Base-by-base conservation (phyloP, 2,329 filamentous ascomycete species). In the Plenodomus lindquistii region DNA sequence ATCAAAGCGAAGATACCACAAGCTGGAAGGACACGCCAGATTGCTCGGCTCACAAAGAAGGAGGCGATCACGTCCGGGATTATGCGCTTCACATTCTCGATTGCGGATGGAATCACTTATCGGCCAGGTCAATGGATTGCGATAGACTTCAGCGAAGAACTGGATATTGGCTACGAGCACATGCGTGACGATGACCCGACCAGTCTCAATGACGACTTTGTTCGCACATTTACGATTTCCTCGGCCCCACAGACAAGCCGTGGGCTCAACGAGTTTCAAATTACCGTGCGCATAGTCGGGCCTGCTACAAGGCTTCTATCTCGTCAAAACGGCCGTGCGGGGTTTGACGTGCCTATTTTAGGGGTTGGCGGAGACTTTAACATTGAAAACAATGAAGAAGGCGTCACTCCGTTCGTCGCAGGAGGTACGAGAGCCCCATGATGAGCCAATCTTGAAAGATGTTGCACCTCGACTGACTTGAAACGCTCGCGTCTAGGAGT, bases 171-270 rank as follows among this genome's bases (percentile, higher is more conserved):
- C 0, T 96, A 91, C 70, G 83, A 80, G 40, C 91, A 96, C 67
- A 96, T 96, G 91, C 79, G 85, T 2, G 86, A 95, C 54, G 84
- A 88, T 48, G 89, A 95, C 57, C 91, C 91, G 4, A 80, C 80
- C 55, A 88, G 85, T 59, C 69, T 96, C 15, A 96, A 96, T 60
- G 91, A 96, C 65, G 90, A 96, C 66, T 92, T 84, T 53, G 77
- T 94, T 4, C 79, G 91, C 21, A 95, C 90, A 0, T 96, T 96
- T 63, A 96, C 91, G 2, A 80, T 96, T 0, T 89, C 87, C 1
- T 89, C 81, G 2, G 71, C 75, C 1, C 82, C 85, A 2, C 27
- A 36, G 2, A 16, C 34, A 1, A 20, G 24, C 15, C 7, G 17
- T 2, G 34, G 11, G 1, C 31, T 56, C 2, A 62, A 77, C 29